Base-by-base conservation (phyloP, 148 eudicot species). In the Tetragonia tetragonoides region DNA sequence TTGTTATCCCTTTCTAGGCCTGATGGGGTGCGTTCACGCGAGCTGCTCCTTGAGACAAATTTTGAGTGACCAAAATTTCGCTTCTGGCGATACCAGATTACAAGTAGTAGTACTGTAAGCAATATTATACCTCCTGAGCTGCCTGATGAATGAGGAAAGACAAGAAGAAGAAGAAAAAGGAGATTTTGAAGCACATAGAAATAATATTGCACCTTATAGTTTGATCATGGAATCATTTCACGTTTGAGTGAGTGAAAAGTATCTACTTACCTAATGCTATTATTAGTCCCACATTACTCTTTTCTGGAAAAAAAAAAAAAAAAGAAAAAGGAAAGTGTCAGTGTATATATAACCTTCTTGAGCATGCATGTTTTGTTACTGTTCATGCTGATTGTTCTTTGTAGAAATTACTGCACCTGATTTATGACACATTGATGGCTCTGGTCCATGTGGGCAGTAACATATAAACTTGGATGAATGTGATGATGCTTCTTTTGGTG, bases 261-360 rank as follows among this genome's bases (percentile, higher is more conserved):
- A 17, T 34, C 5, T n/a, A 39, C 41, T 39, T 79, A 83, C 85
- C 79, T 83, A 65, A 69, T 74, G 82, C 85, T 56, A 79, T 24
- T 42, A 70, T 70, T 38, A 79, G 63, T 23, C 12, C 41, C 77
- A 61, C 37, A 7, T 37, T 24, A 3, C 2, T 2, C 46, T 54
- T 79, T 66, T 66, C 85, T 83, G 73, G 70, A 75, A 75, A 44
- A 46, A 47, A 78, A 53, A 46, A 53, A 78, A 23, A 37, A 3
- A 42, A 2, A 59, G 23, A 28, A 28, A 1, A 21, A 46, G 44
- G 18, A 5, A 60, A 6, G 21, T 21, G 18, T 39, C 34, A 24
- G 17, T 56, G 34, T 1, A 41, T 18, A 40, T 18, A 9, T 5
- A 6, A 46, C 49, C 34, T 28, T 28, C 1, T 28, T 28, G 1